Percentiles rank a stretch among this genome's conserved stretches.
Evolutionary conservation across 257 asterid species (phyloP).

Genomic region (Pogostemon cablin): DNA sequence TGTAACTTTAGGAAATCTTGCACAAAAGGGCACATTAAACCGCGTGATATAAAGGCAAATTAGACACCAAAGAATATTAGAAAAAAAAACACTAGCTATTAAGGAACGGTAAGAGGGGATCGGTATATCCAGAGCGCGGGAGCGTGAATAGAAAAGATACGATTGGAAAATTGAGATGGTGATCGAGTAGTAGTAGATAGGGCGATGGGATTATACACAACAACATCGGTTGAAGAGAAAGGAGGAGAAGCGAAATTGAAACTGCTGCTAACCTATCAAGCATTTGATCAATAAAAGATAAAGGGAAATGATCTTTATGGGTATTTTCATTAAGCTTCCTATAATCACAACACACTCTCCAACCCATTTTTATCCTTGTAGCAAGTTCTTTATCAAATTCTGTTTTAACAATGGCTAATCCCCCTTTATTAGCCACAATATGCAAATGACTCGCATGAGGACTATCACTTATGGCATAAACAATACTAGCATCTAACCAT

Average conservation of each 20-base stretch:
- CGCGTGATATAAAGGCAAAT: not conserved
- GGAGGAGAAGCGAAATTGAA: conserved; percentile 23
- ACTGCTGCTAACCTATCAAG: no score
- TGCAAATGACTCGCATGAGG: no score
- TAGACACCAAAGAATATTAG: not conserved
- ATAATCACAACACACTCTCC: no score
- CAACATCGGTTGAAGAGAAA: conserved; percentile 23
- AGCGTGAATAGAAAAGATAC: conserved; percentile 27
- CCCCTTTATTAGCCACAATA: no score
- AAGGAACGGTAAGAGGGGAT: conserved; percentile 49
- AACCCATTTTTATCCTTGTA: no score
- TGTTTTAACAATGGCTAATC: no score
- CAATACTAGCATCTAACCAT: no score
- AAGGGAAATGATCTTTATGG: no score
- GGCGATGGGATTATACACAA: conserved; percentile 24
- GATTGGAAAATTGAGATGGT: conserved; percentile 37
- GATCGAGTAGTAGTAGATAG: conserved; percentile 29
- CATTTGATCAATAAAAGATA: no score
- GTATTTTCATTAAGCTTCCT: no score
- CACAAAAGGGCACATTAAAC: not conserved
- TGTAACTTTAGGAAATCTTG: not conserved
- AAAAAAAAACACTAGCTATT: conserved; percentile 15
- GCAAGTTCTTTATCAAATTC: no score
- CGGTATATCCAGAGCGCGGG: conserved; percentile 49
- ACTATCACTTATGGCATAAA: no score